Evolutionary conservation across 2,329 filamentous ascomycete genomes (phyloP).

Genomic region (Xylaria sp.): DNA sequence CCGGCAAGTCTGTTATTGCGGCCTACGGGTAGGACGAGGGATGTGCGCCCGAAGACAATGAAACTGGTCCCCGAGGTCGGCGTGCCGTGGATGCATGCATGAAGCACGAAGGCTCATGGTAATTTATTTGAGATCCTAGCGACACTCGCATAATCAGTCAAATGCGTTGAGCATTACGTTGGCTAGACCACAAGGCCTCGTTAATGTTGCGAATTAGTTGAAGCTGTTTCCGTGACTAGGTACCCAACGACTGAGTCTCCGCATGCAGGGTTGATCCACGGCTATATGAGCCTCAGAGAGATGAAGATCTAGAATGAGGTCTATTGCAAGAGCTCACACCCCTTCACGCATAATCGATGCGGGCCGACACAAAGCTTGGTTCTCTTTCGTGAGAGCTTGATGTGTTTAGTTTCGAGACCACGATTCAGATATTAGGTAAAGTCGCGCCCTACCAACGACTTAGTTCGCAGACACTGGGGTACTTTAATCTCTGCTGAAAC

Average conservation of each 20-base stretch:
- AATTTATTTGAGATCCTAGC: neutral
- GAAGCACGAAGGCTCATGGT: neutral
- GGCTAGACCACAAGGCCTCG: neutral
- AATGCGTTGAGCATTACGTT: neutral
- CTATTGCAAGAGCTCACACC: too few species aligned
- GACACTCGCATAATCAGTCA: neutral
- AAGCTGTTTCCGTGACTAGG: neutral
- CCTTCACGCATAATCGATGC: neutral
- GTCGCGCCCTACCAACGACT: too few species aligned
- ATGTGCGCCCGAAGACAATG: neutral
- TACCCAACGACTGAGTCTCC: neutral
- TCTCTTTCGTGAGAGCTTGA: too few species aligned
- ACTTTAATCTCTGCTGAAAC: neutral
- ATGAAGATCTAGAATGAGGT: constrained; percentile 8
- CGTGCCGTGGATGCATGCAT: constrained; percentile 7
- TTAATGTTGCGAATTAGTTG: neutral
- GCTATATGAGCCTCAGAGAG: constrained; percentile 11
- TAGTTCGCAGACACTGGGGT: neutral
- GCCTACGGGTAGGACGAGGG: neutral
- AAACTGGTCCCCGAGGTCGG: neutral
- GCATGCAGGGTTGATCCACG: constrained; percentile 10
- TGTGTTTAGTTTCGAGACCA: too few species aligned
- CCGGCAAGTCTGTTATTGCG: neutral
- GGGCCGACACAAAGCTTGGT: constrained; percentile 1
- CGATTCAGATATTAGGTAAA: too few species aligned